These are phyloP conservation scores for Kwoniella shandongensis DNA, from an alignment of 768 basidiomycete genomes.

Conservation along the genomic window DNA sequence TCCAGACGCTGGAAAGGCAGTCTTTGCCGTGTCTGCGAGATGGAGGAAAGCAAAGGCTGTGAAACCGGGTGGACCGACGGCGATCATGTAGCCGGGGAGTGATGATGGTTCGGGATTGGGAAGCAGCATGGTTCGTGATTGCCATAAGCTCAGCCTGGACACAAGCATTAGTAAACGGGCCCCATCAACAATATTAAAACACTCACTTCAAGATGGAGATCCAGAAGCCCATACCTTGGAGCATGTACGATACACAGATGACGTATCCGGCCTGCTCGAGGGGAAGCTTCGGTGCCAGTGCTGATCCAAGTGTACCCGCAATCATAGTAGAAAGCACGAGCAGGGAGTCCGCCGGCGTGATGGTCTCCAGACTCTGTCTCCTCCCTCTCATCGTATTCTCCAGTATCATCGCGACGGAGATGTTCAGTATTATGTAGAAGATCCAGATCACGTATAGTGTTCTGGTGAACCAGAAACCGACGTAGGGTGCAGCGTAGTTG, in stretches of 20 bases:
- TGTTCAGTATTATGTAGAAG: neutral
- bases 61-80: neutral
- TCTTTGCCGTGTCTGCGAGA: no score
- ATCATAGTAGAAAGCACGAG: neutral
- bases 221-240: neutral
- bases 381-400: neutral
- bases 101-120: neutral
- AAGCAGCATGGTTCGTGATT: neutral
- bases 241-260: neutral
- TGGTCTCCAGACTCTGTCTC: neutral
- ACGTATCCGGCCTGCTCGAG: neutral
- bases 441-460: neutral
- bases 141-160: neutral
- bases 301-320: neutral
- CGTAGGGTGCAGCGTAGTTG: neutral
- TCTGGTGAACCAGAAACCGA: neutral
- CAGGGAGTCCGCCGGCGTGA: neutral
- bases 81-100: neutral
- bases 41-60: neutral
- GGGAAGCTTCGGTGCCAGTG: neutral
- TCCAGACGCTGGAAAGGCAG: no score
- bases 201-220: neutral
- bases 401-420: neutral
- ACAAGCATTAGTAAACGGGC: no score
- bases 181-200: no score